phyloP scores from a whole-genome alignment of 192 early-diverging fungal species.

The Polychytrium aggregatum region DNA sequence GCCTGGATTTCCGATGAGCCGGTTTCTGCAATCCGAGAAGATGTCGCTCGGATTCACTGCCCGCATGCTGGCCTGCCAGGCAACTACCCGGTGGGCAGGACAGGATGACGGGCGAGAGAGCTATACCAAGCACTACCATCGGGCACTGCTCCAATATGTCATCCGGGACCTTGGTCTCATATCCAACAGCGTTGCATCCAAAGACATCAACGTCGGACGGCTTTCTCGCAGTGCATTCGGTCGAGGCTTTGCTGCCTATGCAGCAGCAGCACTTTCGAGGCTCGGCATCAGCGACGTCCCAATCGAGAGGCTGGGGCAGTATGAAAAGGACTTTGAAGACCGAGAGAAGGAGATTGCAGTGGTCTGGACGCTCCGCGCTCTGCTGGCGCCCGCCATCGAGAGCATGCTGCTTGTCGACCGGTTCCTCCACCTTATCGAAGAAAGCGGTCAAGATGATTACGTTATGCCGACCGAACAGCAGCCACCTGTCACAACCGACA shows the following conservation, averaged over 20 bases:
- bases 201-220: conserved; percentile 14
- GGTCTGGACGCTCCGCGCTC: conserved; percentile 69
- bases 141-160: conserved; percentile 56
- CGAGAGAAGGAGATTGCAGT: conserved; percentile 53
- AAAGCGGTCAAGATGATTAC: background rate
- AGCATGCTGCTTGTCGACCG: conserved; percentile 70
- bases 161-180: conserved; percentile 14
- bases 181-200: background rate
- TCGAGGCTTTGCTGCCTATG: conserved; percentile 16
- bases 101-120: conserved; percentile 35
- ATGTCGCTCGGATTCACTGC: conserved; percentile 21
- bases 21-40: background rate
- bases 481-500: too few species aligned
- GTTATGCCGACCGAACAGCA: too few species aligned
- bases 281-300: conserved; percentile 17
- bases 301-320: conserved; percentile 25
- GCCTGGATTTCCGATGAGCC: conserved; percentile 11
- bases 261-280: conserved; percentile 43
- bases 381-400: conserved; percentile 66
- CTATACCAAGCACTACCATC: conserved; percentile 60
- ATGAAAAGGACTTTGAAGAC: conserved; percentile 10
- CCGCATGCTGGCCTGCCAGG: conserved; percentile 49
- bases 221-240: conserved; percentile 11
- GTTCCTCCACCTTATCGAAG: conserved; percentile 48
- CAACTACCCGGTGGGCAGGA: conserved; percentile 61